Evolutionary conservation across 2,329 filamentous ascomycete genomes (phyloP).

Genomic region (Trichoderma breve): DNA sequence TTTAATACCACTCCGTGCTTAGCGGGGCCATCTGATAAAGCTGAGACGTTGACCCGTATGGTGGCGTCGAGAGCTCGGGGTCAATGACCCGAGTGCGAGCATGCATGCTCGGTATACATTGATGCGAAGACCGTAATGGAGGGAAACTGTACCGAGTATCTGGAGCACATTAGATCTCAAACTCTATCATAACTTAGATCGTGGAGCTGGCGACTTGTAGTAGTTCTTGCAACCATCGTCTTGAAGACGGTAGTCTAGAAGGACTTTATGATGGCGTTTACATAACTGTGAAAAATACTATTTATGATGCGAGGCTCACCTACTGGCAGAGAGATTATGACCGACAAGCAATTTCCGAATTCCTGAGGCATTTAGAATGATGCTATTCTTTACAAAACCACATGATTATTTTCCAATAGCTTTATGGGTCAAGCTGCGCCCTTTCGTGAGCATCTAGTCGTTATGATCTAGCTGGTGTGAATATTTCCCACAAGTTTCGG

Average conservation of each 20-base stretch:
- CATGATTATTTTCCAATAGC: neutral
- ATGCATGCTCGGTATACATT: neutral
- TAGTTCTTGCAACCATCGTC: neutral
- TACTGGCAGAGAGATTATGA: neutral
- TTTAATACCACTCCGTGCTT: neutral
- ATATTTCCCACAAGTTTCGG: neutral
- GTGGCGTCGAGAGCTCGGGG: neutral
- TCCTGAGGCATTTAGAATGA: neutral
- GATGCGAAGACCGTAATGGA: neutral
- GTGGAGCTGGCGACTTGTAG: neutral
- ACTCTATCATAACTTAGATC: neutral
- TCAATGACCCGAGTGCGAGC: neutral
- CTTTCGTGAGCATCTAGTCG: neutral
- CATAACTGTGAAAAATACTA: neutral
- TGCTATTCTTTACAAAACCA: neutral
- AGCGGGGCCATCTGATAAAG: neutral
- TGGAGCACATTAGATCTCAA: neutral
- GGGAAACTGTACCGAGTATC: neutral
- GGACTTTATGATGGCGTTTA: neutral
- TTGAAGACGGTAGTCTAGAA: neutral
- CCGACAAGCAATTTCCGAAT: neutral
- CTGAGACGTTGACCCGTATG: neutral
- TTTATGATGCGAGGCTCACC: neutral
- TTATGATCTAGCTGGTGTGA: neutral
- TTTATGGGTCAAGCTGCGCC: neutral